Conservation (phyloP, 208 protist genomes). For the Endotrypanum monterogeii region DNA sequence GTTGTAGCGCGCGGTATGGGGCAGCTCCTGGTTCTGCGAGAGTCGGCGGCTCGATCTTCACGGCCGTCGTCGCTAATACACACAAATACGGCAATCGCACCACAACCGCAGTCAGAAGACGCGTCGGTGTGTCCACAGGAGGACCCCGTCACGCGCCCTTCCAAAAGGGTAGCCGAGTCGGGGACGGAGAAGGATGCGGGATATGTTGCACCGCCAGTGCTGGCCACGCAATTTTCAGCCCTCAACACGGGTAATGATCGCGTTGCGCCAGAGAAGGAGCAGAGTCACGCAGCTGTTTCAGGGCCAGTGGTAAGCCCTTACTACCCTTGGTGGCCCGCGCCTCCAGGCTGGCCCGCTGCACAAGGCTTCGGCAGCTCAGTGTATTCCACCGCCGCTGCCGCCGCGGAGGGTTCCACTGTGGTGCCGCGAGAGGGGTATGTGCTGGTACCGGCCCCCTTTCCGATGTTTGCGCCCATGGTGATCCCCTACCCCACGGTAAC, state of each 20-base stretch:
- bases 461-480: conserved; percentile 21
- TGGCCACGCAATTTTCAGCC: background rate
- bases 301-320: background rate
- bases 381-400: background rate
- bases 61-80: conserved; percentile 24
- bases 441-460: conserved; percentile 20
- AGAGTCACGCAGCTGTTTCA: background rate
- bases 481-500: background rate
- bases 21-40: conserved; percentile 32
- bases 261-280: background rate
- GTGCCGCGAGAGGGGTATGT: conserved; percentile 10
- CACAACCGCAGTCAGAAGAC: background rate
- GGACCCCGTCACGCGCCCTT: background rate
- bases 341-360: conserved; percentile 18
- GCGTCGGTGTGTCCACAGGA: background rate
- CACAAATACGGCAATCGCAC: background rate
- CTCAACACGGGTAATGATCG: background rate
- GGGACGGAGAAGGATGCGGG: background rate
- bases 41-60: conserved; percentile 8
- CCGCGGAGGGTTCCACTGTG: background rate
- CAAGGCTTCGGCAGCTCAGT: background rate
- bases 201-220: background rate
- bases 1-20: conserved; percentile 32
- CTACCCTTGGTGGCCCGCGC: conserved; percentile 26
- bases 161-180: background rate